These are phyloP conservation scores for Fragaria ananassa DNA, from an alignment of 306 rosid genomes.

Conservation along the genomic window DNA sequence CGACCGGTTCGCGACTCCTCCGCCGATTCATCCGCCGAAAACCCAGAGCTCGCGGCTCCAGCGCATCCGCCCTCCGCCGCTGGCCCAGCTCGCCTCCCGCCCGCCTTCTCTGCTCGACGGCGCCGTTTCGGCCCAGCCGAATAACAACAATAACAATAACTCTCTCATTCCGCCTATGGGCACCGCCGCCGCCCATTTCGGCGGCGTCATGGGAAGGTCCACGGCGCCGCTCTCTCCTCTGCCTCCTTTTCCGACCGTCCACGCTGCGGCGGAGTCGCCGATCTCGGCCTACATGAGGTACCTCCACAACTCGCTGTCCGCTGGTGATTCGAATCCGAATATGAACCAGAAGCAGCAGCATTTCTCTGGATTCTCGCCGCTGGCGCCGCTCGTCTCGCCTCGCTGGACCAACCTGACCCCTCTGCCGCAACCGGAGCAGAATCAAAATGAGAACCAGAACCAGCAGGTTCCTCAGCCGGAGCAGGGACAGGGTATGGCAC, in stretches of 20 bases:
- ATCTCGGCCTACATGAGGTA: slow-evolving; percentile 83
- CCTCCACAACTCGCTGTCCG: slow-evolving; percentile 46
- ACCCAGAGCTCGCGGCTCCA: slow-evolving; percentile 86
- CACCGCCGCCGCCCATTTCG: slow-evolving; percentile 29
- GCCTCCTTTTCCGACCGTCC: slow-evolving; percentile 86
- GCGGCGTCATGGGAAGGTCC: slow-evolving; percentile 49
- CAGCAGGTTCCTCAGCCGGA: slow-evolving; percentile 29
- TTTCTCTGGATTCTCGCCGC: slow-evolving; percentile 69
- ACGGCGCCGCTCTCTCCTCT: slow-evolving; percentile 72
- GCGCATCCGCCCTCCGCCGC: slow-evolving; percentile 93
- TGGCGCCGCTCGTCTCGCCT: slow-evolving; percentile 61
- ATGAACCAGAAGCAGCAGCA: slow-evolving; percentile 59
- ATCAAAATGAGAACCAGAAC: too few relatives aligned
- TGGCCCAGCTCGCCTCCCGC: slow-evolving; percentile 61
- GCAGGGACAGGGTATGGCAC: neutral
- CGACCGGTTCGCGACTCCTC: slow-evolving; percentile 75
- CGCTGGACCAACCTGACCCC: slow-evolving; percentile 53
- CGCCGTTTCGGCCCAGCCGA: slow-evolving; percentile 24
- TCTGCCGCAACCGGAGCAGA: slow-evolving; percentile 23
- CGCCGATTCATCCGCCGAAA: slow-evolving; percentile 71
- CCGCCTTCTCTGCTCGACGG: slow-evolving; percentile 48
- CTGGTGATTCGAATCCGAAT: slow-evolving; percentile 43
- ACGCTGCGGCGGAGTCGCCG: slow-evolving; percentile 88
- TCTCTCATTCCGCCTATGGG: slow-evolving; percentile 27
- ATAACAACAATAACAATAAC: slow-evolving; percentile 7